Base-by-base conservation (phyloP, 306 rosid species). In the Echinosophora koreensis region DNA sequence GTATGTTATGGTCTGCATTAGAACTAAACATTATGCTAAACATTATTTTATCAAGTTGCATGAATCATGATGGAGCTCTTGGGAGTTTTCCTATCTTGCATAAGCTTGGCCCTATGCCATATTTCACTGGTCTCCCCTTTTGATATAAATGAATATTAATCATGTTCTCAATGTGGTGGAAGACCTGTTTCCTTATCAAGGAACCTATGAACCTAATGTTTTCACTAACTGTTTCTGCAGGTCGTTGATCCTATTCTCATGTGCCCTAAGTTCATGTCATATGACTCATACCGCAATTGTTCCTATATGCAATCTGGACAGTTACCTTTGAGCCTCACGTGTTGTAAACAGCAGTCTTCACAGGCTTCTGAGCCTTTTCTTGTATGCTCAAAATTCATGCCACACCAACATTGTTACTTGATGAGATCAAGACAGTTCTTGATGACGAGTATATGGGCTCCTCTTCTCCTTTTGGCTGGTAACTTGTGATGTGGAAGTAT, bases 391-490 rank as follows among this genome's bases (percentile, higher is more conserved):
- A 73, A 81, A 79, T 81, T 85, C 81, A 2, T 47, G 34, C 88
- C 88, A 1, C 60, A 66, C 35, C 69, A 66, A 8, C 73, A 81
- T 30, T 85, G 88, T 49, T 73, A 44, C 69, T 16, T 85, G 83
- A 54, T 57, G 83, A 81, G 88, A 73, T 85, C 88, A 28, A 85
- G 85, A 56, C 88, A 85, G 65, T 62, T 85, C 15, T 62, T 85
- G 83, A 47, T 42, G 62, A 85, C 81, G 4, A 81, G 88, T 39
- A 11, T 85, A 38, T 85, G 78, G 83, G 64, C 88, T 61, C 88
- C 88, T 39, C 70, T 84, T 67, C 88, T 84, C 22, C 85, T 73
- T 61, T 77, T 81, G 55, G 88, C 81, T n/a, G 78, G 85, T 6
- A 77, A 66, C 69, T 81, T 85, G 73, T 85, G 71, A 81, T 41